Conservation (phyloP, 1,284 basidiomycete species). For the Apiotrichum domesticum region DNA sequence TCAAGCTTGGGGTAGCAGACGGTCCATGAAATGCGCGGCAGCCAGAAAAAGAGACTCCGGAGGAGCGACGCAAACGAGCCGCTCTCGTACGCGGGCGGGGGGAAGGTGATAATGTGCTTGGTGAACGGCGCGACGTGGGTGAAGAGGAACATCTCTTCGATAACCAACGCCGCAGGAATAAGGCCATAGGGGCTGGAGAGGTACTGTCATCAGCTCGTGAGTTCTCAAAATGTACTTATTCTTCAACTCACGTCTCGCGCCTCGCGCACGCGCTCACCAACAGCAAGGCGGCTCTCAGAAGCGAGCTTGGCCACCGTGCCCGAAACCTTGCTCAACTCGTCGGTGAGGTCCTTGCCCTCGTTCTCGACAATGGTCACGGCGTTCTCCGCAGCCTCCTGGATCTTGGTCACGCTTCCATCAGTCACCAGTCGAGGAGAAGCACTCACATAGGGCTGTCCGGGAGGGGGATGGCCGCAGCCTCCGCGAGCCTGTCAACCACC, state of each 20-base stretch:
- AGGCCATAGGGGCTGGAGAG: constrained; percentile 32
- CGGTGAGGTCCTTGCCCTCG: constrained; percentile 12
- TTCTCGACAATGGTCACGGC: constrained; percentile 19
- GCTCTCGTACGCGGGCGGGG: constrained; percentile 20
- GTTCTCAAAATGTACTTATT: background rate
- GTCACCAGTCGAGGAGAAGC: background rate
- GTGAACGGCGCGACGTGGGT: constrained; percentile 33
- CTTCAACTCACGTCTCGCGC: constrained; percentile 20
- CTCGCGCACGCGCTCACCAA: constrained; percentile 17
- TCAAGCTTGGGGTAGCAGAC: constrained; percentile 29
- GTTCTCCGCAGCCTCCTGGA: constrained; percentile 9
- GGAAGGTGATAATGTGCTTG: constrained; percentile 38
- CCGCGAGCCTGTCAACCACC: constrained; percentile 27
- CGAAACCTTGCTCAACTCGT: constrained; percentile 3
- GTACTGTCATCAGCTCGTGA: constrained; percentile 13
- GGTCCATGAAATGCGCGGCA: constrained; percentile 28
- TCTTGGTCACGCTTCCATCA: background rate
- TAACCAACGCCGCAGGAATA: constrained; percentile 22
- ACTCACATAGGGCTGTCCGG: constrained; percentile 38
- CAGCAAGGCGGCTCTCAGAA: constrained; percentile 15
- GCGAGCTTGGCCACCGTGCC: constrained; percentile 15
- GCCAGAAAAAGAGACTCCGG: constrained; percentile 37
- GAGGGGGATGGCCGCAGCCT: constrained; percentile 37
- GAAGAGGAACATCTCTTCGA: constrained; percentile 36
- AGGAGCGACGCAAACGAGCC: constrained; percentile 33